Evolutionary conservation across 257 asterid genomes (phyloP).

Genomic region (Solanum arcanum): DNA sequence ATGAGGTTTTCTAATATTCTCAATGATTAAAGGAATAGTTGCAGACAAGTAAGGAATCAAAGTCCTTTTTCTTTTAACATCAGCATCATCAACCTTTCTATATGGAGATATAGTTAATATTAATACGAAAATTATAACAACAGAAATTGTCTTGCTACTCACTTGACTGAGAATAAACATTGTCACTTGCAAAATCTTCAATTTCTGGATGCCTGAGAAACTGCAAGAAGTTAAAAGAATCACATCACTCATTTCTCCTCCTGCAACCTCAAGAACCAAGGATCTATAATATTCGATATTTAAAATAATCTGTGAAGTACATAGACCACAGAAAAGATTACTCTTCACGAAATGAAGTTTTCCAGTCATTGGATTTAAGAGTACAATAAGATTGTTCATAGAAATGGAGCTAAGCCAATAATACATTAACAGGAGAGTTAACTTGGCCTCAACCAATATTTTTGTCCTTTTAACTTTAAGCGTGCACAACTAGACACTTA

Average conservation of each 20-base stretch:
- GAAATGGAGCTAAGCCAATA: background rate
- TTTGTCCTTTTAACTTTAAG: accelerated
- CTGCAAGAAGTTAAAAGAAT: background rate
- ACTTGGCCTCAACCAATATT: background rate
- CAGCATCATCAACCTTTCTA: background rate
- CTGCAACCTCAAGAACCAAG: background rate
- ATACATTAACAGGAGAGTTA: no score
- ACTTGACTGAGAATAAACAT: background rate
- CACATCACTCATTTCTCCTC: background rate
- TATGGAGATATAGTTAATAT: background rate
- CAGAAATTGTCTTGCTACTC: background rate
- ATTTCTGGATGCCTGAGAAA: background rate
- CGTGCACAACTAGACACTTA: no score
- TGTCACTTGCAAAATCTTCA: background rate
- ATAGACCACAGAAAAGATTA: background rate
- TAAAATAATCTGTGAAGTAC: background rate
- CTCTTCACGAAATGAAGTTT: background rate
- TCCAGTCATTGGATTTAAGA: background rate
- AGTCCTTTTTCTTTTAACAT: background rate
- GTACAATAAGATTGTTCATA: background rate
- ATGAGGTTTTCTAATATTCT: background rate
- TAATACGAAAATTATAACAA: background rate
- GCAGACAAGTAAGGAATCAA: background rate
- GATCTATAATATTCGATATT: background rate
- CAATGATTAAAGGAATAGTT: background rate